A percentile compares a stretch with the other conserved stretches of the same genome.
Evolutionary conservation across 164 flowering plant genomes (phyloP).

Genomic region (Chimonanthus salicifolius): DNA sequence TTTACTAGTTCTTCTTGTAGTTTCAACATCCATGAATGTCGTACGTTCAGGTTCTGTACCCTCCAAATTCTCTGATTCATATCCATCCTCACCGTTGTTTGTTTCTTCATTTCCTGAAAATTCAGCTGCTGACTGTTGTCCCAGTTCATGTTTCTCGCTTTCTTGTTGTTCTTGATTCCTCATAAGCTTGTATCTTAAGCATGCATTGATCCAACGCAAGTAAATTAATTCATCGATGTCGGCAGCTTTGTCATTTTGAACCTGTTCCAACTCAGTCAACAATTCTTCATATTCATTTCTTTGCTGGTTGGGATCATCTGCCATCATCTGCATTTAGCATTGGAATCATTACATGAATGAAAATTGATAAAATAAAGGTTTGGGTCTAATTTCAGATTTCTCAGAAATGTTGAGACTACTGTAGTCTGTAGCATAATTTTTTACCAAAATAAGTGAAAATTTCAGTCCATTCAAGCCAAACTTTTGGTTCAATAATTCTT

Average conservation of each 20-base stretch:
- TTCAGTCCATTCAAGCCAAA: too few species aligned
- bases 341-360: not conserved
- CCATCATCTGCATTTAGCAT: slow-evolving; percentile 1
- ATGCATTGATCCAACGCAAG: slow-evolving; percentile 57
- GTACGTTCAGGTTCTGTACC: slow-evolving; percentile 12
- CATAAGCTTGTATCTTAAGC: slow-evolving; percentile 49
- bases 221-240: slow-evolving; percentile 40
- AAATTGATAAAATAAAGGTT: too few species aligned
- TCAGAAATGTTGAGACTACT: too few species aligned
- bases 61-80: slow-evolving; percentile 20
- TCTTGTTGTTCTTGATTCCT: slow-evolving; percentile 26
- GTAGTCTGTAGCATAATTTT: too few species aligned
- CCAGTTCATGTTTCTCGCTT: slow-evolving; percentile 10
- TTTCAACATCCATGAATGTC: not conserved
- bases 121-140: slow-evolving; percentile 7
- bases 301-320: slow-evolving; percentile 29
- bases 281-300: slow-evolving; percentile 9
- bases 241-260: slow-evolving; percentile 32
- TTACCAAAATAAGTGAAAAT: too few species aligned
- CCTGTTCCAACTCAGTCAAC: slow-evolving; percentile 35
- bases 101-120: slow-evolving; percentile 14
- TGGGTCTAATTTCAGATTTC: too few species aligned
- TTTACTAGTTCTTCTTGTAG: slow-evolving; percentile 14
- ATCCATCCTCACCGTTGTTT: slow-evolving; percentile 13
- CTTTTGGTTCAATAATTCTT: too few species aligned